Evolutionary conservation across 768 basidiomycete species (phyloP), one percentile per base, ranked within the genome.

Genomic region (Podaxis sp.): DNA sequence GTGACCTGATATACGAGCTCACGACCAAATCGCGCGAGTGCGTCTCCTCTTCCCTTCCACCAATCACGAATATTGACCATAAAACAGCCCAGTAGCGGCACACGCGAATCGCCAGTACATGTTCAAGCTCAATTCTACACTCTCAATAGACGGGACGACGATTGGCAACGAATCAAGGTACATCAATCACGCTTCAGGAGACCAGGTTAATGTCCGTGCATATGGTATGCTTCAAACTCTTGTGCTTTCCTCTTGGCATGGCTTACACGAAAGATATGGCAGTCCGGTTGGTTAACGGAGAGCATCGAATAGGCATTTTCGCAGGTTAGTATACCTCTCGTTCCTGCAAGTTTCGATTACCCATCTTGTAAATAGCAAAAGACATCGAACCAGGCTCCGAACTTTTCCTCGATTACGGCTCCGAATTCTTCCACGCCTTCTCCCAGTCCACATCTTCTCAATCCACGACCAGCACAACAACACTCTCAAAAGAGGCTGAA

Each of bases 331-430:
- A 7, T 28, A 17, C 7, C n/a, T 13, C 2, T 12, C 37, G 2
- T 24, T 38, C 8, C 28, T 6, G 2, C 3, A 1, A 17, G 10
- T 17, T 2, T 12, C 36, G 17, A 36, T 36, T 20, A 20, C 28
- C 15, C 1, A 22, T 37, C 26, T 12, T 26, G 15, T 28, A 10
- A 20, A 12, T 15, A 69, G 68, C 13, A 2, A 58, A 57, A 26
- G 50, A 56, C 41, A 61, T 70, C 1, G 37, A 56, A 20, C 58
- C 58, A 26, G 69, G 69, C 4, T 55, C 59, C 8, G 67, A 70
- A 48, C 26, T 68, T 4, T 36, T 70, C 12, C 46, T 70, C 26
- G 58, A 68, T 28, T 71, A 67, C 13, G 66, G 68, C 4, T 17
- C 64, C 0, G 53, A 63, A 8, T 67, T 56, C 37, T 67, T 50